These are phyloP conservation scores for Fallopia convolvulus DNA, from an alignment of 148 eudicot species.

Conservation along the genomic window DNA sequence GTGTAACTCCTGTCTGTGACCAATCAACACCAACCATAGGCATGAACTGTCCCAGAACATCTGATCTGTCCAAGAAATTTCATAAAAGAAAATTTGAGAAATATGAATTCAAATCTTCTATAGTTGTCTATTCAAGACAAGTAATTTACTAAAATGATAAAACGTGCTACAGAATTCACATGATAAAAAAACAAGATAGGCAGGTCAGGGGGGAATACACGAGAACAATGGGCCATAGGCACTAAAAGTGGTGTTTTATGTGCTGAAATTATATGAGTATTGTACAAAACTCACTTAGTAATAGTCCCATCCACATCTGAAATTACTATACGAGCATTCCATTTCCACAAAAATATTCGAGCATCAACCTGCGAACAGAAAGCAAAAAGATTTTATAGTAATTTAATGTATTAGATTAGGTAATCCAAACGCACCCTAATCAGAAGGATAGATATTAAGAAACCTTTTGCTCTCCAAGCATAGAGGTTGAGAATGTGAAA, in stretches of 20 bases:
- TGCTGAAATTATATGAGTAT: background rate
- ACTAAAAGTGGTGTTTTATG: background rate
- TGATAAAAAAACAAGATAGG: background rate
- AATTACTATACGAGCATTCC: constrained; percentile 78
- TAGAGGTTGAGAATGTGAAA: constrained; percentile 74
- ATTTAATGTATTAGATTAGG: too few species aligned
- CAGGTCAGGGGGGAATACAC: background rate
- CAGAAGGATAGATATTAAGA: background rate
- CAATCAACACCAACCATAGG: constrained; percentile 95
- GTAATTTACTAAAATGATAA: background rate
- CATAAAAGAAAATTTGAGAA: constrained; percentile 9
- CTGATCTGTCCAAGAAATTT: constrained; percentile 50
- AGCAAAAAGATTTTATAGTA: background rate
- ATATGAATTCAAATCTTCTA: background rate
- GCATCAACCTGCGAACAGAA: constrained; percentile 68
- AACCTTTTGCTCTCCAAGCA: constrained; percentile 81
- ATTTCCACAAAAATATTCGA: constrained; percentile 85
- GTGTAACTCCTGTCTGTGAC: constrained; percentile 96
- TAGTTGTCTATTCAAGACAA: background rate
- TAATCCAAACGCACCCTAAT: too few species aligned
- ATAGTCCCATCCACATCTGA: constrained; percentile 99
- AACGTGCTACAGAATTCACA: background rate
- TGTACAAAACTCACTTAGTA: constrained; percentile 54
- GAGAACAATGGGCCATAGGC: background rate
- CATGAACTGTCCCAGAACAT: constrained; percentile 98